phyloP scores from a whole-genome alignment of 106 monocot species.

The Acorus calamus region DNA sequence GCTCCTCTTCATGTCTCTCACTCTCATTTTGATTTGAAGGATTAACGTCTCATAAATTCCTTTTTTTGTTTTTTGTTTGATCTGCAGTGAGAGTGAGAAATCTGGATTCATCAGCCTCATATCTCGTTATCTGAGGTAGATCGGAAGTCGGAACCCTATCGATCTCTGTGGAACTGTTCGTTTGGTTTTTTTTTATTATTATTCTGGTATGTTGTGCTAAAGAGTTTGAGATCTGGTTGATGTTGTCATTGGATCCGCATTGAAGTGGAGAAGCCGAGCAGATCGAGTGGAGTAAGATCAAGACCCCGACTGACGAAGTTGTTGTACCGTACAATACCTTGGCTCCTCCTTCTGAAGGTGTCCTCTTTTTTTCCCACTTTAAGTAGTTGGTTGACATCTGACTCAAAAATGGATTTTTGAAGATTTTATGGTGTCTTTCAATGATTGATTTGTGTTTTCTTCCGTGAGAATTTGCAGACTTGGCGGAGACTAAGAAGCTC shows the following conservation, averaged over 20 bases:
- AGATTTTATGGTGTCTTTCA: background rate
- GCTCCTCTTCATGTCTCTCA: background rate
- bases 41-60: background rate
- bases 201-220: background rate
- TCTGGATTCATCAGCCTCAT: conserved; percentile 75
- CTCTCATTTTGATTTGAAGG: background rate
- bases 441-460: background rate
- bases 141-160: background rate
- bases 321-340: conserved; percentile 72
- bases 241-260: background rate
- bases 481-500: conserved; percentile 61
- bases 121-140: conserved; percentile 76
- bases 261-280: conserved; percentile 69
- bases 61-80: conserved; percentile 1
- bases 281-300: conserved; percentile 85
- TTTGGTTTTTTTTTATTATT: background rate
- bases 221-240: background rate
- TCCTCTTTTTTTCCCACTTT: too few species aligned
- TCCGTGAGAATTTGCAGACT: conserved; percentile 26
- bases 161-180: background rate
- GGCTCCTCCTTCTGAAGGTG: conserved; percentile 56
- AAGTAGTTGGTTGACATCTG: background rate
- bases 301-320: conserved; percentile 82
- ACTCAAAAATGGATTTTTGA: background rate
- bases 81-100: conserved; percentile 79